These are phyloP conservation scores for Dendrobium chrysotoxum DNA, from an alignment of 106 monocot species.

Conservation along the genomic window DNA sequence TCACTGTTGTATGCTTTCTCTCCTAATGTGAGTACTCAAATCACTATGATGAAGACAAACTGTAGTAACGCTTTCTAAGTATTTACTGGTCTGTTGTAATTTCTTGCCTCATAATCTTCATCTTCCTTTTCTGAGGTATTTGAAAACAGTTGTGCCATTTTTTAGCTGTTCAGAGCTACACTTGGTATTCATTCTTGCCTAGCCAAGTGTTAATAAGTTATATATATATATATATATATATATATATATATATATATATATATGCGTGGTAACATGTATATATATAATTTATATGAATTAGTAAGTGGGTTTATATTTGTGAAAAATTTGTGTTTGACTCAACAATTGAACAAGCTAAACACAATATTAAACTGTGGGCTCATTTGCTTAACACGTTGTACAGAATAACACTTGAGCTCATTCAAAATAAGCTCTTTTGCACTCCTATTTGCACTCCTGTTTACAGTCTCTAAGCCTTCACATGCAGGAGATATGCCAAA, in stretches of 20 bases:
- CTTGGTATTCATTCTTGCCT: neutral
- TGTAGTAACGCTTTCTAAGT: neutral
- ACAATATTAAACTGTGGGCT: too few species aligned
- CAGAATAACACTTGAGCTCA: neutral
- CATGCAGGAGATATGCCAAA: neutral
- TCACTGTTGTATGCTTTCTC: neutral
- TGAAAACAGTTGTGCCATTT: neutral
- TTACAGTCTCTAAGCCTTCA: neutral
- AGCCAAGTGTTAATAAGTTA: neutral
- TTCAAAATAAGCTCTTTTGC: too few species aligned
- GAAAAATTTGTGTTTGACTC: neutral
- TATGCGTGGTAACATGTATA: neutral
- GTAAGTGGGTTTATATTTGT: neutral
- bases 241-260: neutral
- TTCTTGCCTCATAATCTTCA: neutral
- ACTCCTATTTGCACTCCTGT: neutral
- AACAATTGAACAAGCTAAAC: neutral
- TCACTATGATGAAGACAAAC: neutral
- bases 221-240: too few species aligned
- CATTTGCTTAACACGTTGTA: too few species aligned
- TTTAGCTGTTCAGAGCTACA: neutral
- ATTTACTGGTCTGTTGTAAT: neutral
- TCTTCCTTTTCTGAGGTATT: neutral
- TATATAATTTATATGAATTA: neutral
- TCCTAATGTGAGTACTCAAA: neutral